Conservation (phyloP, 1,284 basidiomycete species). For the Leucoagaricus sp. region DNA sequence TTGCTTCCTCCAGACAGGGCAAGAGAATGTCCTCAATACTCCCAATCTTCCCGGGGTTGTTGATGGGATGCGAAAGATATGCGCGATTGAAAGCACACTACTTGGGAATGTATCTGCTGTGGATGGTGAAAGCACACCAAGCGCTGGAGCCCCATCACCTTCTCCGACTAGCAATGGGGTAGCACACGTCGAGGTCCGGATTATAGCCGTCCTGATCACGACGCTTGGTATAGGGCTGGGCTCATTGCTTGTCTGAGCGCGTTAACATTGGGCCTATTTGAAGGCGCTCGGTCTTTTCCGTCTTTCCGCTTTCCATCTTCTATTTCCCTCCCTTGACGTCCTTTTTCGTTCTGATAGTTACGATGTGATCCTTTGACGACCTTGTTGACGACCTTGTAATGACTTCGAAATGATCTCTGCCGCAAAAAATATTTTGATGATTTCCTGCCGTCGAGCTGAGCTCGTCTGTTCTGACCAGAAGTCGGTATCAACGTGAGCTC, state of each 20-base stretch:
- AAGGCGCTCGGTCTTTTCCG: not conserved
- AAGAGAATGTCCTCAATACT: constrained; percentile 50
- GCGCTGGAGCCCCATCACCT: not conserved
- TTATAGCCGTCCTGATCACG: not conserved
- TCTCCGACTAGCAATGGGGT: not conserved
- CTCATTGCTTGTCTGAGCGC: not conserved
- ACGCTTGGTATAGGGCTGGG: not conserved
- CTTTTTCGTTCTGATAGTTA: not conserved
- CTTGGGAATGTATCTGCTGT: constrained; percentile 51
- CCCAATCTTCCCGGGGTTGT: constrained; percentile 49
- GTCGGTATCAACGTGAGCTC: too few species aligned
- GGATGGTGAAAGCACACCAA: constrained; percentile 39
- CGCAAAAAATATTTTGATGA: not conserved
- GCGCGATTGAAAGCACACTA: constrained; percentile 51
- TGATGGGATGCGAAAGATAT: constrained; percentile 51
- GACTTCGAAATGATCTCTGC: not conserved
- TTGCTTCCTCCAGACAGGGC: constrained; percentile 64
- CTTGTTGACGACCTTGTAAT: not conserved
- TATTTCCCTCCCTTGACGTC: not conserved
- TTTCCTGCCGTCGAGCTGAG: not conserved
- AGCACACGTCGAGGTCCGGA: not conserved
- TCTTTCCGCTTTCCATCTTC: not conserved
- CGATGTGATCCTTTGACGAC: not conserved
- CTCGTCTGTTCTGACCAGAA: not conserved
- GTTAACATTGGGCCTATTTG: too few species aligned